Percentiles rank a stretch among this genome's conserved stretches.
These are phyloP conservation scores for Prunus padus DNA, from an alignment of 306 rosid species.

Conservation along the genomic window DNA sequence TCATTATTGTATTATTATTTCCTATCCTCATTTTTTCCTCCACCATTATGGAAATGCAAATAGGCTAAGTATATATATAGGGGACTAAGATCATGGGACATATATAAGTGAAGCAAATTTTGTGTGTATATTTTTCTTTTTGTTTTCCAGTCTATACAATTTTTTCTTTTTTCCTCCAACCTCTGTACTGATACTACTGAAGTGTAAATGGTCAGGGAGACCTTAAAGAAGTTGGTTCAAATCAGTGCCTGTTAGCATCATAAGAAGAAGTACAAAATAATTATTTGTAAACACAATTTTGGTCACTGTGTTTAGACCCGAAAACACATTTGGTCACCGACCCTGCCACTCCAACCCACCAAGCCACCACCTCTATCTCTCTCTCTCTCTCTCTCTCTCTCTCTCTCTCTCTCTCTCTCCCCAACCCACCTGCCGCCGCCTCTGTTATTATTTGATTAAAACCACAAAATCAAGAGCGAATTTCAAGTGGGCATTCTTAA, in stretches of 20 bases:
- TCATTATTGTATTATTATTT: background rate
- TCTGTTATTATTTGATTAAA: background rate
- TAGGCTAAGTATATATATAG: background rate
- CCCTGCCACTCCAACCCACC: no score
- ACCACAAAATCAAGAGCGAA: constrained; percentile 15
- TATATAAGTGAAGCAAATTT: background rate
- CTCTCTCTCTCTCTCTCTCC: no score
- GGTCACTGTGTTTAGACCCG: no score
- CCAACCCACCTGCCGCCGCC: no score
- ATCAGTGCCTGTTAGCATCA: no score
- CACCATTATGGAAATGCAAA: background rate
- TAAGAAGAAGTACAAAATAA: background rate
- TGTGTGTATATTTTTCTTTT: background rate
- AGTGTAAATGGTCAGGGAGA: no score
- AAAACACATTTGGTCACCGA: no score
- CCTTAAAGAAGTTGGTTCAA: no score
- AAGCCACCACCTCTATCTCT: no score
- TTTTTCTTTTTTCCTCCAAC: no score
- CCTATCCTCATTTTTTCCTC: background rate
- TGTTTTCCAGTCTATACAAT: background rate
- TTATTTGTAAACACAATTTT: background rate
- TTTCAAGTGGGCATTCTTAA: constrained; percentile 8
- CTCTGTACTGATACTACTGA: no score
- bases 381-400: no score
- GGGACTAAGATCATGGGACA: background rate